These are phyloP conservation scores for Rhodocollybia butyracea DNA, from an alignment of 768 basidiomycete species.

Conservation along the genomic window DNA sequence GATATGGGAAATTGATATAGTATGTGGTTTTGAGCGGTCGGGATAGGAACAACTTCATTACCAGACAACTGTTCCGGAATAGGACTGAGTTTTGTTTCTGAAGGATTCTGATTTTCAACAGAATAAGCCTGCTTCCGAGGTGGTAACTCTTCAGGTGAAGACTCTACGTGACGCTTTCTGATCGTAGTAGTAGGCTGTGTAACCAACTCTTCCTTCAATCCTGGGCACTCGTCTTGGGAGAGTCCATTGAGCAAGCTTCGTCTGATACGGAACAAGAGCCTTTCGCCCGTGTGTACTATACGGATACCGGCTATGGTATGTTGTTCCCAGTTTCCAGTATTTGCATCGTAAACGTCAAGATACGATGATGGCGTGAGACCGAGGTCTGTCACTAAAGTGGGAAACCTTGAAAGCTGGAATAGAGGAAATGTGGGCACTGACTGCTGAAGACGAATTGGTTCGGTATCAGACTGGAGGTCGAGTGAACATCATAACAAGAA, in stretches of 20 bases:
- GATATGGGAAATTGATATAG: too few species aligned
- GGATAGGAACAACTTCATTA: too few species aligned
- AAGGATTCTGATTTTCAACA: conserved; percentile 1
- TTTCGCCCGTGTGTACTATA: conserved; percentile 54
- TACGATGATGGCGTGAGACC: conserved; percentile 49
- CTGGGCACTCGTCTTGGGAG: conserved; percentile 52
- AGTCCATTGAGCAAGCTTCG: conserved; percentile 58
- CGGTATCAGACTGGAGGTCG: conserved; percentile 33
- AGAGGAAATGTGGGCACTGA: conserved; percentile 62
- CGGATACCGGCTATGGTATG: conserved; percentile 59
- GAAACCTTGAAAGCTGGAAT: conserved; percentile 55
- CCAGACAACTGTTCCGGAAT: too few species aligned
- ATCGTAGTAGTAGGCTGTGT: conserved; percentile 31
- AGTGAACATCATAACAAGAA: conserved; percentile 18
- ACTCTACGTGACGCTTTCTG: conserved; percentile 18
- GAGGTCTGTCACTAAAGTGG: conserved; percentile 51
- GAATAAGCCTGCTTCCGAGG: conserved; percentile 22
- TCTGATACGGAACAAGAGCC: conserved; percentile 59
- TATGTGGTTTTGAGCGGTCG: too few species aligned
- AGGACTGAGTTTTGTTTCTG: neutral
- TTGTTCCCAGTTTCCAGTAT: conserved; percentile 63
- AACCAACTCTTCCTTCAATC: conserved; percentile 53
- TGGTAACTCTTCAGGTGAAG: conserved; percentile 18
- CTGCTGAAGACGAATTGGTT: conserved; percentile 57
- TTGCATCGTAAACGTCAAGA: conserved; percentile 56